Conservation (phyloP, 352 stramenopile genomes). For the Saprolegnia diclina region DNA sequence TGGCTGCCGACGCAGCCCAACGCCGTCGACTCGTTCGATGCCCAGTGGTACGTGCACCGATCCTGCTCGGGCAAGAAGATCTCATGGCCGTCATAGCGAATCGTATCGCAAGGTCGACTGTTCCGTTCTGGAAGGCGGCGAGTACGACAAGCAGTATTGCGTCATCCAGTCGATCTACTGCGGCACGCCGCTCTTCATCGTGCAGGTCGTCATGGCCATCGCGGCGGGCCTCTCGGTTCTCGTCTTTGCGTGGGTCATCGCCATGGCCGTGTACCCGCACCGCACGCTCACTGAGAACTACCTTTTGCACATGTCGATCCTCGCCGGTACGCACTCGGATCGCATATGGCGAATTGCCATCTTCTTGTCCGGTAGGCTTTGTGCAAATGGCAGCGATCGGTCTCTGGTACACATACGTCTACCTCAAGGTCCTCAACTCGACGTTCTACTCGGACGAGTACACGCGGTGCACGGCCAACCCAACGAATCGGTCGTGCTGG, state of each 20-base stretch:
- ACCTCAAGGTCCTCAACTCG: conserved; percentile 50
- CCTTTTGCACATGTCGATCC: conserved; percentile 64
- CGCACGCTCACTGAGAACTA: conserved; percentile 63
- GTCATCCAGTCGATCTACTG: conserved; percentile 69
- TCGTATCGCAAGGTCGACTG: conserved; percentile 16
- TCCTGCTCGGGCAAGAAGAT: neutral
- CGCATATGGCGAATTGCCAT: neutral
- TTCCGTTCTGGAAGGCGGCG: conserved; percentile 30
- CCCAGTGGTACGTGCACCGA: conserved; percentile 46
- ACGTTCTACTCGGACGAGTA: conserved; percentile 80
- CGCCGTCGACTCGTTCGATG: conserved; percentile 44
- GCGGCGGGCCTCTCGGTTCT: conserved; percentile 46
- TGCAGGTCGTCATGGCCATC: conserved; percentile 53
- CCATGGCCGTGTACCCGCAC: conserved; percentile 45
- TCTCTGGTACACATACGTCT: conserved; percentile 70
- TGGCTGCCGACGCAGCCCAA: conserved; percentile 65
- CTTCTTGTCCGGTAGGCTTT: conserved; percentile 29
- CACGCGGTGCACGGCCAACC: conserved; percentile 60
- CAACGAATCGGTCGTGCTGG: conserved; percentile 55
- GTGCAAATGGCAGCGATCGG: conserved; percentile 38
- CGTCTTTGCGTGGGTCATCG: conserved; percentile 42
- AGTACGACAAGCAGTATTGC: conserved; percentile 72
- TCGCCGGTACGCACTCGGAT: conserved; percentile 30
- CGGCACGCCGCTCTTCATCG: conserved; percentile 43
- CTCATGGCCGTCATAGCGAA: neutral